These are phyloP conservation scores for Emmonsiellopsis sp. DNA, from an alignment of 2,329 filamentous ascomycete genomes.

Conservation along the genomic window DNA sequence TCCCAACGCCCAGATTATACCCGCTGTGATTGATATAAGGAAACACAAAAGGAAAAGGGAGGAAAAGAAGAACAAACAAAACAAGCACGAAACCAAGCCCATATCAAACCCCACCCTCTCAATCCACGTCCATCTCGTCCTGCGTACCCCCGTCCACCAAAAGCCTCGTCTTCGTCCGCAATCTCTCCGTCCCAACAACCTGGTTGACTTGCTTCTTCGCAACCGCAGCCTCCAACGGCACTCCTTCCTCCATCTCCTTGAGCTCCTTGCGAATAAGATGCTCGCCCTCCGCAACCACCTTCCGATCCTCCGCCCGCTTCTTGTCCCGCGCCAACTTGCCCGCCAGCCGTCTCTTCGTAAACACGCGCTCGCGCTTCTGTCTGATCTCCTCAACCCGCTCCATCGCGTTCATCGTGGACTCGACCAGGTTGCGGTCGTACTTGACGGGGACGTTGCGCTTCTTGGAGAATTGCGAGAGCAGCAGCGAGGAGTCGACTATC, in stretches of 20 bases:
- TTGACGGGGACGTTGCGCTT: constrained; percentile 89
- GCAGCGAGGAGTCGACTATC: constrained; percentile 85
- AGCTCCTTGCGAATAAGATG: constrained; percentile 74
- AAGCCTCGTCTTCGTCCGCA: constrained; percentile 34
- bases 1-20: background rate
- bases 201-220: constrained; percentile 29
- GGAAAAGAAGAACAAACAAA: background rate
- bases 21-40: constrained; percentile 2
- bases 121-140: constrained; percentile 41
- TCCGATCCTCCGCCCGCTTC: constrained; percentile 69
- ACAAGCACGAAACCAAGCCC: background rate
- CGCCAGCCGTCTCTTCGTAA: constrained; percentile 89
- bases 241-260: constrained; percentile 44
- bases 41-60: constrained; percentile 4
- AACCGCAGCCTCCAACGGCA: constrained; percentile 25
- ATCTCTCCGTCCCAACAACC: constrained; percentile 33
- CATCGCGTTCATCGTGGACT: constrained; percentile 87
- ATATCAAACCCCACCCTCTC: constrained; percentile 13
- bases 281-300: constrained; percentile 83
- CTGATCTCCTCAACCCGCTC: constrained; percentile 80
- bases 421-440: constrained; percentile 88
- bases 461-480: constrained; percentile 64
- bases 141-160: constrained; percentile 37
- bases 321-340: constrained; percentile 67
- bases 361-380: constrained; percentile 71